phyloP scores from a whole-genome alignment of 352 stramenopile genomes.

The Globisporangium rhizosaccharum region DNA sequence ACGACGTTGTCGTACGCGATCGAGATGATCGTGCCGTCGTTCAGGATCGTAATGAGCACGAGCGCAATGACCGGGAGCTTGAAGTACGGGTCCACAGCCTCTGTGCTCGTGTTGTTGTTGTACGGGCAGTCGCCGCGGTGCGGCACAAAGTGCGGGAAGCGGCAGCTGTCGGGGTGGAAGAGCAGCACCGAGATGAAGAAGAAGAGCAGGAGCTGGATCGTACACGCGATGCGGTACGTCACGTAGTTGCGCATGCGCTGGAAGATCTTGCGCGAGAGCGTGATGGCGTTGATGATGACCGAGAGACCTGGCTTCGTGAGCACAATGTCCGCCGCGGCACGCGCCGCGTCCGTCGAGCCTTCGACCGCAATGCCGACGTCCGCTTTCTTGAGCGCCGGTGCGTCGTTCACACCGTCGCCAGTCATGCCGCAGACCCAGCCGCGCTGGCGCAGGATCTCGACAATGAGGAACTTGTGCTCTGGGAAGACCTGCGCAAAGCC shows the following conservation, averaged over 20 bases:
- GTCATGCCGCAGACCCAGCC: conserved; percentile 75
- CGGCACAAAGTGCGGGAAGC: conserved; percentile 65
- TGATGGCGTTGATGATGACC: conserved; percentile 89
- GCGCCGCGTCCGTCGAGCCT: conserved; percentile 83
- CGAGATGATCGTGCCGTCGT: conserved; percentile 93
- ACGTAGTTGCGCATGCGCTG: conserved; percentile 93
- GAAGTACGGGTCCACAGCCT: conserved; percentile 77
- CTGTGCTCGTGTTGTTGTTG: conserved; percentile 30
- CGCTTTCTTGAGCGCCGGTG: conserved; percentile 60
- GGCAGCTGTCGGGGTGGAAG: conserved; percentile 78
- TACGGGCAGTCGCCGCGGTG: conserved; percentile 43
- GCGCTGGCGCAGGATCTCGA: conserved; percentile 81
- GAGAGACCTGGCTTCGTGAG: conserved; percentile 91
- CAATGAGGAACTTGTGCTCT: conserved; percentile 90
- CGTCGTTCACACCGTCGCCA: conserved; percentile 69
- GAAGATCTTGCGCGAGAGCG: conserved; percentile 91
- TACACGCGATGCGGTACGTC: conserved; percentile 91
- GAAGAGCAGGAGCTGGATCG: conserved; percentile 91
- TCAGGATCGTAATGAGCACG: conserved; percentile 93
- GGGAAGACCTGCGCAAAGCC: conserved; percentile 93
- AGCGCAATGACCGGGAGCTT: conserved; percentile 91
- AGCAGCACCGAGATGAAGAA: conserved; percentile 91
- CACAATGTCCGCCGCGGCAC: conserved; percentile 91
- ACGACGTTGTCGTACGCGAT: conserved; percentile 87
- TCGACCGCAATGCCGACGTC: conserved; percentile 78